These are phyloP conservation scores for Epithemia pelagica DNA, from an alignment of 108 stramenopile genomes.

Conservation along the genomic window DNA sequence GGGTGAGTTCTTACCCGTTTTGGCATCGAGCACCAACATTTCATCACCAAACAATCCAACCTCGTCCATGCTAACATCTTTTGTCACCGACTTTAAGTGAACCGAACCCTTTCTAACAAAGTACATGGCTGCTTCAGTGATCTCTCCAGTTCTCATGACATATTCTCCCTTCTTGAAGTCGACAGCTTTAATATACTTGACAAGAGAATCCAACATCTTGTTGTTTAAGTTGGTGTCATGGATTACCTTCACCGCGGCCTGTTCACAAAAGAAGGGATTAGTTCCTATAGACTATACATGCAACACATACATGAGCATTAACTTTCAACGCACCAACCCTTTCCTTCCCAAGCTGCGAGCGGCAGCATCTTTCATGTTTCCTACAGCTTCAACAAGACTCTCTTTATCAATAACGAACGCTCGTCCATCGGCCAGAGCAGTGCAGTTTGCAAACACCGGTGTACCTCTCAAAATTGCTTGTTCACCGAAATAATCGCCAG, in stretches of 20 bases:
- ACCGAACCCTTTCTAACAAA: slow-evolving; percentile 53
- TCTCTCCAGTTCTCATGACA: slow-evolving; percentile 72
- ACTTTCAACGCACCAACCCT: slow-evolving; percentile 33
- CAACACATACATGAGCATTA: too few relatives aligned
- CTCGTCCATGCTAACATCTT: slow-evolving; percentile 1
- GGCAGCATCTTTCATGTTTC: slow-evolving; percentile 27
- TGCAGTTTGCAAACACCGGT: slow-evolving; percentile 60
- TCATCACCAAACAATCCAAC: slow-evolving; percentile 12
- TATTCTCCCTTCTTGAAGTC: slow-evolving; percentile 46
- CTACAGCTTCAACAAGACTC: slow-evolving; percentile 59
- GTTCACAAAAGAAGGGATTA: too few relatives aligned
- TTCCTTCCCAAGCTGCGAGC: slow-evolving; percentile 38
- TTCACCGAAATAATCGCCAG: slow-evolving; percentile 87
- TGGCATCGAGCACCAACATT: slow-evolving; percentile 14
- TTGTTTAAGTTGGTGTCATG: slow-evolving; percentile 40
- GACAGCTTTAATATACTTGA: slow-evolving; percentile 35
- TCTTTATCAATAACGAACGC: slow-evolving; percentile 32
- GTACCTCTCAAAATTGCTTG: slow-evolving; percentile 73
- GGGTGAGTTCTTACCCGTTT: slow-evolving; percentile 4
- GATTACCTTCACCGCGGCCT: slow-evolving; percentile 25
- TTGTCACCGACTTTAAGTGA: slow-evolving; percentile 26
- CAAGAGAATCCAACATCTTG: slow-evolving; percentile 46
- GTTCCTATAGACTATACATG: too few relatives aligned
- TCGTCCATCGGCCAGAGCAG: slow-evolving; percentile 48
- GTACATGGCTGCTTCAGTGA: slow-evolving; percentile 36